These are phyloP conservation scores for Ambrosiella xylebori DNA, from an alignment of 2,329 filamentous ascomycete species.

Conservation along the genomic window DNA sequence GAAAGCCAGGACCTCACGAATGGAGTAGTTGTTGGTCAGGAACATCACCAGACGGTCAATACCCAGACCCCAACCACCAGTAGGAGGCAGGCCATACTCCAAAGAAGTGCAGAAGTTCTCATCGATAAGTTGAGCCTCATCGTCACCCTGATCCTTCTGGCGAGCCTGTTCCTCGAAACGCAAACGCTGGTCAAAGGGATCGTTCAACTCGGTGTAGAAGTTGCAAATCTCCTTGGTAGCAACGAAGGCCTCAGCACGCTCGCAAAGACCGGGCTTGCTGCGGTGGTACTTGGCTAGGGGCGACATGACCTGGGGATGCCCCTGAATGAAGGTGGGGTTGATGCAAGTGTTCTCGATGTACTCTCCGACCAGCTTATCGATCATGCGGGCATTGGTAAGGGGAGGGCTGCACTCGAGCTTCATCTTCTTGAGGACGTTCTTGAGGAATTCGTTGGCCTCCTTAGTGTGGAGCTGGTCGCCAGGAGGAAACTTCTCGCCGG, in stretches of 20 bases:
- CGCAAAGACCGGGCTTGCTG: conserved; percentile 56
- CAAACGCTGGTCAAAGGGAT: conserved; percentile 83
- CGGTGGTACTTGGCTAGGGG: conserved; percentile 94
- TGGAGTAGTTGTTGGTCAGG: conserved; percentile 80
- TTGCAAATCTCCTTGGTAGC: conserved; percentile 67
- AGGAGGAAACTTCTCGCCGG: conserved; percentile 84
- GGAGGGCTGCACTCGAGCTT: conserved; percentile 81
- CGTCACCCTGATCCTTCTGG: conserved; percentile 92
- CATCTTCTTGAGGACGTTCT: conserved; percentile 68
- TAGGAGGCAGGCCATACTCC: conserved; percentile 82
- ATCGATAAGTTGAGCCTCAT: conserved; percentile 89
- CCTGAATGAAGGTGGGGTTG: conserved; percentile 81
- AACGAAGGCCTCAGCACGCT: conserved; percentile 95
- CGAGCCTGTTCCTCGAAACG: conserved; percentile 78
- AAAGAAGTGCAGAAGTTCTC: conserved; percentile 86
- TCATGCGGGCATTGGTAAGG: conserved; percentile 84
- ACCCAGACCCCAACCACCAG: conserved; percentile 91
- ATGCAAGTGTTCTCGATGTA: conserved; percentile 89
- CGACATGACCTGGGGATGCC: conserved; percentile 43
- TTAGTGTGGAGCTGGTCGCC: conserved; percentile 76
- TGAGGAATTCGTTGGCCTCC: conserved; percentile 79
- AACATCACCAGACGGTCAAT: conserved; percentile 93
- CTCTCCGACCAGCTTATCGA: conserved; percentile 86
- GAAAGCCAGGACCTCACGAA: conserved; percentile 92
- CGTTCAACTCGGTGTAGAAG: conserved; percentile 74